phyloP scores from a whole-genome alignment of 768 basidiomycete genomes.

The Amanita jacksonii region DNA sequence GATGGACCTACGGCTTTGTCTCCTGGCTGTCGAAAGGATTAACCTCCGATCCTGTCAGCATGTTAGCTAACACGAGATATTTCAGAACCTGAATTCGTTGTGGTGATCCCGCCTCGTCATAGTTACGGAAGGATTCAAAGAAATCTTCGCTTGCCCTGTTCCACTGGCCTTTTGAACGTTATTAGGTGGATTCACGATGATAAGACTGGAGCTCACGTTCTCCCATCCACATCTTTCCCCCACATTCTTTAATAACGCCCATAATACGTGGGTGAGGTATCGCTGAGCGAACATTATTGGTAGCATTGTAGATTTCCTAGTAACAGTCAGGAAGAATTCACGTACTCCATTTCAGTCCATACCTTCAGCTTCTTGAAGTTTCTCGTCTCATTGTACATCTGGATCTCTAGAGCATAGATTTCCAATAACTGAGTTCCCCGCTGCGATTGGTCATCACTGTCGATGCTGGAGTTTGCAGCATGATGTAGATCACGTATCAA shows the following conservation, averaged over 20 bases:
- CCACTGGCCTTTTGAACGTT: conserved; percentile 71
- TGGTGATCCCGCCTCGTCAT: conserved; percentile 95
- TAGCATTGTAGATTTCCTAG: conserved; percentile 96
- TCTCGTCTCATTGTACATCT: conserved; percentile 97
- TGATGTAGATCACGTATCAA: conserved; percentile 69
- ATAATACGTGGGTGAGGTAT: conserved; percentile 98
- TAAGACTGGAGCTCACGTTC: conserved; percentile 55
- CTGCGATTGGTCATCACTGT: conserved; percentile 81
- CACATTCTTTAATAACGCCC: conserved; percentile 98
- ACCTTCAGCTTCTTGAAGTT: conserved; percentile 97
- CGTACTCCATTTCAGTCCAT: background rate
- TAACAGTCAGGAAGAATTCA: background rate
- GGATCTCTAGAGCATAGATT: conserved; percentile 97
- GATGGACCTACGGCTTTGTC: conserved; percentile 80
- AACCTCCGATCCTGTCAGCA: conserved; percentile 97
- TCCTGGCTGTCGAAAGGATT: conserved; percentile 99
- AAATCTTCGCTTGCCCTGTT: conserved; percentile 95
- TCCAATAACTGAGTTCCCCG: conserved; percentile 91
- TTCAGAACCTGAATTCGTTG: conserved; percentile 97
- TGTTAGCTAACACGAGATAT: conserved; percentile 94
- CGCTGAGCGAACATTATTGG: conserved; percentile 85
- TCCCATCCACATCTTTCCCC: conserved; percentile 99
- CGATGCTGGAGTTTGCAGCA: conserved; percentile 49
- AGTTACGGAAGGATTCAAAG: conserved; percentile 97
- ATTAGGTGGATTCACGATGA: background rate